These are phyloP conservation scores for Trypanosoma mega DNA, from an alignment of 208 protist genomes.

Conservation along the genomic window DNA sequence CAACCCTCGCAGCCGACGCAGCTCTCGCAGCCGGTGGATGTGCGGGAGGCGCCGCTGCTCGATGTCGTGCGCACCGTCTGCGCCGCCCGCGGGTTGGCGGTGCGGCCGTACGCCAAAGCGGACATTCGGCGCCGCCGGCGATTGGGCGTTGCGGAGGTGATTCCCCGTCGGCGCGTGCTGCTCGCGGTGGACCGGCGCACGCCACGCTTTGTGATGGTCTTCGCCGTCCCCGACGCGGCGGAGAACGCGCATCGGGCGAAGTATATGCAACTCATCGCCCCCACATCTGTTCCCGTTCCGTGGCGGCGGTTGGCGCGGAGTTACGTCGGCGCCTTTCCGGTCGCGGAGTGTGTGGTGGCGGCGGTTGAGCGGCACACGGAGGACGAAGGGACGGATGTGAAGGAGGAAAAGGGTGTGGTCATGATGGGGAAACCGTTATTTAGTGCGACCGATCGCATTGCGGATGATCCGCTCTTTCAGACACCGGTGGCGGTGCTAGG, in stretches of 20 bases:
- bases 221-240: constrained; percentile 19
- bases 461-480: constrained; percentile 23
- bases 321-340: constrained; percentile 8
- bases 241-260: neutral
- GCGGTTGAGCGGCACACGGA: constrained; percentile 1
- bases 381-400: neutral
- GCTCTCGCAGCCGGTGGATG: constrained; percentile 22
- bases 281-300: constrained; percentile 30
- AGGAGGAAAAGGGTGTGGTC: neutral
- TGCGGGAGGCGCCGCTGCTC: constrained; percentile 52
- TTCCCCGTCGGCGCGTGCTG: constrained; percentile 42
- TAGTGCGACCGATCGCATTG: constrained; percentile 9
- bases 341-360: constrained; percentile 27
- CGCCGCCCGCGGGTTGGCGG: constrained; percentile 25
- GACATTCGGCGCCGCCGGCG: constrained; percentile 33
- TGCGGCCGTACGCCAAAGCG: constrained; percentile 32
- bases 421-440: constrained; percentile 14
- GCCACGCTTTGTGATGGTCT: constrained; percentile 41
- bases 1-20: constrained; percentile 13
- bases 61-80: constrained; percentile 50
- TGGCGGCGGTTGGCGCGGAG: constrained; percentile 20
- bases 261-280: constrained; percentile 22
- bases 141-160: constrained; percentile 38
- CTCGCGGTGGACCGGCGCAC: constrained; percentile 49
- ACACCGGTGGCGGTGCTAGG: constrained; percentile 17